Evolutionary conservation across 805 yeast genomes (phyloP).

Genomic region (Ogataea methylovora): DNA sequence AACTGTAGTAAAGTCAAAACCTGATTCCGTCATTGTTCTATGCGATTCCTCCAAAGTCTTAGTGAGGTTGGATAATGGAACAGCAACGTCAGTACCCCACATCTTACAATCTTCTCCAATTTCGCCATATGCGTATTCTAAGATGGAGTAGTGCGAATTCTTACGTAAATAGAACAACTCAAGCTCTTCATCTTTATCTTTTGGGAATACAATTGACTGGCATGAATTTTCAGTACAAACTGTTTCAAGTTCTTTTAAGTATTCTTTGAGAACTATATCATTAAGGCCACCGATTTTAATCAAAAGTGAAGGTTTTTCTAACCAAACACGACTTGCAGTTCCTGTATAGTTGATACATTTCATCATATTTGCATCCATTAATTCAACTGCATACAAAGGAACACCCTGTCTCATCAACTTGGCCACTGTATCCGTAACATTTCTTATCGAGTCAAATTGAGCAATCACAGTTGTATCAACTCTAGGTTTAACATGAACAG

Average conservation of each 20-base stretch:
- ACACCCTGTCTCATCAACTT: constrained; percentile 47
- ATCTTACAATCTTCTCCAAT: constrained; percentile 27
- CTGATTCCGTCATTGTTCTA: constrained; percentile 23
- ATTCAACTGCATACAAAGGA: constrained; percentile 56
- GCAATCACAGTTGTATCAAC: constrained; percentile 54
- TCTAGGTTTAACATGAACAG: constrained; percentile 49
- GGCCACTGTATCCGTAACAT: constrained; percentile 59
- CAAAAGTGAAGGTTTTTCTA: constrained; percentile 45
- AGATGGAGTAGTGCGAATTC: constrained; percentile 44
- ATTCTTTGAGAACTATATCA: constrained; percentile 29
- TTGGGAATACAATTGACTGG: constrained; percentile 44
- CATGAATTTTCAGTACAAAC: constrained; percentile 38
- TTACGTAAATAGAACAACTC: constrained; percentile 66
- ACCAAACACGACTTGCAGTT: constrained; percentile 41
- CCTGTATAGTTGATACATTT: constrained; percentile 46
- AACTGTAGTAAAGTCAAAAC: constrained; percentile 28
- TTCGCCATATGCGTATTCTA: constrained; percentile 40
- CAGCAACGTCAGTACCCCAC: constrained; percentile 41
- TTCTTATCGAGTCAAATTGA: constrained; percentile 50
- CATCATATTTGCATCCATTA: constrained; percentile 58
- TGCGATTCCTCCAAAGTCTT: constrained; percentile 26
- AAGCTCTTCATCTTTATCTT: constrained; percentile 43
- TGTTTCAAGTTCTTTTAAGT: constrained; percentile 33
- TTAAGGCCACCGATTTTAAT: constrained; percentile 31
- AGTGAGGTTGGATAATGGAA: constrained; percentile 32